A percentile compares a stretch with the other conserved stretches of the same genome.
These are phyloP conservation scores for Salix dunnii DNA, from an alignment of 345 rosid species.

Conservation along the genomic window DNA sequence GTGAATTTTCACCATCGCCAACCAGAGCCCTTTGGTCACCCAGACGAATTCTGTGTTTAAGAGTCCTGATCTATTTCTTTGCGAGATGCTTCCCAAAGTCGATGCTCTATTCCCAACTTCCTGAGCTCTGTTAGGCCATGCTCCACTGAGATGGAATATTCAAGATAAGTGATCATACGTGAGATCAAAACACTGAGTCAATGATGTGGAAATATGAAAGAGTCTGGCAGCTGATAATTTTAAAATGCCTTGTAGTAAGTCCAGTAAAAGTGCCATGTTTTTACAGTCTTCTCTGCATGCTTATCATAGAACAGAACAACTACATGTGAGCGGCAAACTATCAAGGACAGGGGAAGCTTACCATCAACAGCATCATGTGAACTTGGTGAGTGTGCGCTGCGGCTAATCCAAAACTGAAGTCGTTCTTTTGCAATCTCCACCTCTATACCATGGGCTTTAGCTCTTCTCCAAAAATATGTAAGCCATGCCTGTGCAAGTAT, in stretches of 20 bases:
- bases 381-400: conserved; percentile 31
- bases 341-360: conserved; percentile 3
- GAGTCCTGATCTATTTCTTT: conserved; percentile 39
- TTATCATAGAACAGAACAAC: neutral
- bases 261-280: neutral
- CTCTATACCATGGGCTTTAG: conserved; percentile 27
- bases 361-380: conserved; percentile 35
- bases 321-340: neutral
- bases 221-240: neutral
- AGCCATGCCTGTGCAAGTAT: conserved; percentile 28
- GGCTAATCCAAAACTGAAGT: conserved; percentile 31
- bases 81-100: conserved; percentile 92
- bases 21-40: neutral
- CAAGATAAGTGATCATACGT: neutral
- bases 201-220: neutral
- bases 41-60: conserved; percentile 8
- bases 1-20: neutral
- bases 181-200: neutral
- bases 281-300: neutral
- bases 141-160: conserved; percentile 49
- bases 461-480: conserved; percentile 33
- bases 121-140: conserved; percentile 83
- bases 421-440: conserved; percentile 29
- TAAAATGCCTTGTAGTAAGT: neutral
- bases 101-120: conserved; percentile 76